Percentiles rank a stretch among this genome's conserved stretches.
Conservation (phyloP, 208 protist genomes). For the Wallacemonas rigidus region DNA sequence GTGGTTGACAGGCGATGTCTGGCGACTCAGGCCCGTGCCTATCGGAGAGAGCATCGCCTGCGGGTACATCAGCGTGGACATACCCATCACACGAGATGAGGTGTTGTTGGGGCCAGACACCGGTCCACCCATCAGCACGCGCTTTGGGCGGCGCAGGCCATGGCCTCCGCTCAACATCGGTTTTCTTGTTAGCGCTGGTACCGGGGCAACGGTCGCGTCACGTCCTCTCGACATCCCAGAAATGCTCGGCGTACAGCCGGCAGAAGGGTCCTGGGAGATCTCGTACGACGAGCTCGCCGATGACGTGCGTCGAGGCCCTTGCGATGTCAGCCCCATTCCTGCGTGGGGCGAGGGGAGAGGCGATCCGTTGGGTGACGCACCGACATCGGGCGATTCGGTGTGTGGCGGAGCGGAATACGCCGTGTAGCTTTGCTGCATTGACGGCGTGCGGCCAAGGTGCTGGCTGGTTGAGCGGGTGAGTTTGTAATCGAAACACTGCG, state of each 20-base stretch:
- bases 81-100: background rate
- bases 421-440: too few species aligned
- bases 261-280: background rate
- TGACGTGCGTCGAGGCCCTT: background rate
- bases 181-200: background rate
- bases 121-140: background rate
- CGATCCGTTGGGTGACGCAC: background rate
- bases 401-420: too few species aligned
- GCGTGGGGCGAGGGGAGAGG: background rate
- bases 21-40: background rate
- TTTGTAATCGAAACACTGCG: too few species aligned
- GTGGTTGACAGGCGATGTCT: conserved; percentile 2
- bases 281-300: background rate
- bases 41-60: background rate
- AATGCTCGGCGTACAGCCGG: background rate
- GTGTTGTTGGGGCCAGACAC: too few species aligned
- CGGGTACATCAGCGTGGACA: background rate
- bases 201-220: background rate
- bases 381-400: too few species aligned
- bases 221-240: background rate
- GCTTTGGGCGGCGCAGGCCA: conserved; percentile 7
- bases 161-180: background rate
- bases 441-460: too few species aligned
- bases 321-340: background rate
- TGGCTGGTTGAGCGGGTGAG: too few species aligned